A percentile compares a stretch with the other conserved stretches of the same genome.
Evolutionary conservation across 768 basidiomycete species (phyloP).

Genomic region (Pholiota molesta): DNA sequence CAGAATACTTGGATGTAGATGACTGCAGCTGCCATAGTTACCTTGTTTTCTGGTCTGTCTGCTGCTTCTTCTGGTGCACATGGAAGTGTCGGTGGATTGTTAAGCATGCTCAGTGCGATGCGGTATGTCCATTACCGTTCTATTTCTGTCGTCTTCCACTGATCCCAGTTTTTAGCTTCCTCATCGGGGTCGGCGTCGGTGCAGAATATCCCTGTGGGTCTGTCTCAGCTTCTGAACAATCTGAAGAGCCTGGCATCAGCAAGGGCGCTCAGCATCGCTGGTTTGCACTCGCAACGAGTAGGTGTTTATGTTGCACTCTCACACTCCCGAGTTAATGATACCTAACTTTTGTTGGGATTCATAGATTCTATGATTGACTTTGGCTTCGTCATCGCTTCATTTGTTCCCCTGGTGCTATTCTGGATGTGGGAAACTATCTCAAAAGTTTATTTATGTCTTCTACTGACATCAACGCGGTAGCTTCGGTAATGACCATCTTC

Average conservation of each 20-base stretch:
- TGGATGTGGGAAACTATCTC: constrained; percentile 68
- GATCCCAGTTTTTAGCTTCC: constrained; percentile 54
- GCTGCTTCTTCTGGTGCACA: constrained; percentile 83
- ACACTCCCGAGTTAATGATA: not conserved
- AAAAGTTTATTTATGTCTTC: constrained; percentile 1
- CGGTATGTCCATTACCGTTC: constrained; percentile 45
- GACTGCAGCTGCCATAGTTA: constrained; percentile 81
- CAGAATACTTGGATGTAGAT: constrained; percentile 42
- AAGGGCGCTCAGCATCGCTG: constrained; percentile 85
- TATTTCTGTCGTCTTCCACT: not conserved
- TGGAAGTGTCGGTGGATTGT: constrained; percentile 66
- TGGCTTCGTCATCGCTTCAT: constrained; percentile 78
- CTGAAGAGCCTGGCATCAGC: constrained; percentile 77
- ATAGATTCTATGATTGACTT: constrained; percentile 84
- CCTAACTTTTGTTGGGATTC: constrained; percentile 3
- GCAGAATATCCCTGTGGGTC: constrained; percentile 92
- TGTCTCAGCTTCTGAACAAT: constrained; percentile 87
- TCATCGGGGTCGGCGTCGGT: constrained; percentile 87
- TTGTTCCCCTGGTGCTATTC: constrained; percentile 82
- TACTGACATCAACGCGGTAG: constrained; percentile 34
- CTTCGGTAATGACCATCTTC: constrained; percentile 78
- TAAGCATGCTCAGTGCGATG: constrained; percentile 79
- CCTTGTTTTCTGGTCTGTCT: constrained; percentile 80
- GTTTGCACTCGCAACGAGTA: constrained; percentile 90
- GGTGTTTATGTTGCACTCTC: constrained; percentile 21